Base-by-base conservation (phyloP, 768 basidiomycete genomes). In the Mycena alexandri region DNA sequence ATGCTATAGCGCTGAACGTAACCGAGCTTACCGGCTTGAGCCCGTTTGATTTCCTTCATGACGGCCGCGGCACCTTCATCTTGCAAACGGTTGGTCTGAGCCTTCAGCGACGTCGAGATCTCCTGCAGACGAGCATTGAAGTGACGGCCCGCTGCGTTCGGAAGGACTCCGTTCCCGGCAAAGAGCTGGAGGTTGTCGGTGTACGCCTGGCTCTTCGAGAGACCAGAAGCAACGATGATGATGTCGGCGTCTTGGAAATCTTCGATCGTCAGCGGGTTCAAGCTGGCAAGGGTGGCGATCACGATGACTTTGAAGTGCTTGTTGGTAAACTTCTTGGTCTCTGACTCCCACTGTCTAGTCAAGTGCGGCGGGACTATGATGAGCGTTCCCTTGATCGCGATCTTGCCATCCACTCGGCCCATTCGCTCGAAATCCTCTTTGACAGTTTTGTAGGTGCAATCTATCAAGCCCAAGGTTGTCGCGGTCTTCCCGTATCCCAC, bases 401-500 rank as follows among this genome's bases (percentile, higher is more conserved):
- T 89, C 73, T 91, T 90, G 58, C 94, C 92, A 1, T 83, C 74
- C 10, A 85, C 73, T n/a, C 74, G 75, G 12, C 82, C 79, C 66
- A 83, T 81, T 57, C 85, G 82, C 33, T 83, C 76, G 69, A 91
- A 88, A 69, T 93, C 91, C 67, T 85, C 81, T 61, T 81, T 78
- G 54, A 91, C 87, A 19, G 79, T 78, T 70, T 87, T 84, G 21
- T 82, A 79, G 22, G 89, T 84, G 74, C 90, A 90, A 73, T 95
- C 93, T 68, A 98, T 91, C 65, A 98, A 85, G 21, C 92, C 96
- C 33, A 98, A 85, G 3, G 94, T 95, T 70, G 98, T 96, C 22
- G 95, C 96, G 0, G 96, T 98, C 81, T 98, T 98, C 19, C 96
- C 96, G 74, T 98, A 98, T 56, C 96, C 96, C 67, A 98, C 96